Evolutionary conservation across 805 yeast species (phyloP), one percentile per base, ranked within the genome.

Genomic region (Ogataea angusta): DNA sequence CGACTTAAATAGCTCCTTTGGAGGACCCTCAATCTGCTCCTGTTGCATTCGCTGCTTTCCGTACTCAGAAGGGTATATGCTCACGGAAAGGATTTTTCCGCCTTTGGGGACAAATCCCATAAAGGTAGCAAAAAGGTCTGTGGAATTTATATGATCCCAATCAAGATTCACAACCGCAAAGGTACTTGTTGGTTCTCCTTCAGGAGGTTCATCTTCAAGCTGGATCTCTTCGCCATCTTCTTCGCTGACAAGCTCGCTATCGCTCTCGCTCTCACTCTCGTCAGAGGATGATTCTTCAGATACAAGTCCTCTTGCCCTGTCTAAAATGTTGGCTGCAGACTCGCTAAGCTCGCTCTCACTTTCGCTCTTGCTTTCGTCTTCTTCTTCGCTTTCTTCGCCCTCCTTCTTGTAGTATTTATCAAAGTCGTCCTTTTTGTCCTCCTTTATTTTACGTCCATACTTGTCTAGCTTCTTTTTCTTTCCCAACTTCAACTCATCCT

Each of bases 91-190:
- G 40, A 91, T 82, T 32, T 69, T 67, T 2, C 95, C 95, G 25
- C 75, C 80, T 16, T 77, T 64, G 14, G 96, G 96, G 16, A 85
- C 81, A 65, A 91, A 93, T 40, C 95, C 79, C 6, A 80, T 67
- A 54, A 91, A 88, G 0, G 98, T 83, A 4, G 95, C 95, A 83
- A 86, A 77, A 48, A 91, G 67, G 59, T 93, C 98, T 4, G 78
- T 77, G 0, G 98, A 85, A 33, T 78, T 75, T n/a, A 93, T 73
- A 56, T 93, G 85, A 54, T 93, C 99, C 99, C 99, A 93, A 59
- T 93, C 99, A 75, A 93, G 70, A 57, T 93, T 93, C 22, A 93
- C 98, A 1, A 83, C 96, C 0, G 99, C 99, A 56, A 93, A 70
- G 5, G 85, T 69, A 24, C 67, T 68, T 1, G 95, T 72, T 22